Percentiles rank a stretch among this genome's conserved stretches.
These are phyloP conservation scores for Zizania palustris DNA, from an alignment of 202 grass and related monocot species.

Conservation along the genomic window DNA sequence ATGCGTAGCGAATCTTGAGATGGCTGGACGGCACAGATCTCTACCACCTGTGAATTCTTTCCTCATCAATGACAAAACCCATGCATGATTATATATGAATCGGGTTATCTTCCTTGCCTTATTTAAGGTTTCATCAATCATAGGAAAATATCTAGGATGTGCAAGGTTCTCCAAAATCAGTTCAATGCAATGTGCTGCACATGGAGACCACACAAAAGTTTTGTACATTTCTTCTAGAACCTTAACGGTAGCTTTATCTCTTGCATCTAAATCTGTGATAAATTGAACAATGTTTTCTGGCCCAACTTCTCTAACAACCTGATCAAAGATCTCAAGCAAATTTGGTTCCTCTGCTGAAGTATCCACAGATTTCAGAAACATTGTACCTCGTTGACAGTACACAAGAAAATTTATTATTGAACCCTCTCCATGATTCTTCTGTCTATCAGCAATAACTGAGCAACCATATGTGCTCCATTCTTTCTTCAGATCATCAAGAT, in stretches of 20 bases:
- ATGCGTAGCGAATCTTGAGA: slow-evolving; percentile 59
- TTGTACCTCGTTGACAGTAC: slow-evolving; percentile 57
- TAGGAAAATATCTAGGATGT: slow-evolving; percentile 68
- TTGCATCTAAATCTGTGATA: slow-evolving; percentile 59
- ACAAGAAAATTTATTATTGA: slow-evolving; percentile 71
- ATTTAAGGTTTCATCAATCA: slow-evolving; percentile 60
- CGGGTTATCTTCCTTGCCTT: slow-evolving; percentile 71
- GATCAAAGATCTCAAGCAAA: slow-evolving; percentile 67
- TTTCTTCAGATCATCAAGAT: slow-evolving; percentile 59
- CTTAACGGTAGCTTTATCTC: slow-evolving; percentile 57
- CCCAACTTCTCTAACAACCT: slow-evolving; percentile 71
- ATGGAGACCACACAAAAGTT: slow-evolving; percentile 74
- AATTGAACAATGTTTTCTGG: slow-evolving; percentile 69
- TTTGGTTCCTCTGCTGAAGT: slow-evolving; percentile 40
- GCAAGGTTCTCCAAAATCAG: slow-evolving; percentile 73
- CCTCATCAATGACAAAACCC: slow-evolving; percentile 69
- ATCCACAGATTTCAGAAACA: slow-evolving; percentile 76
- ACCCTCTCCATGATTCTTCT: slow-evolving; percentile 26
- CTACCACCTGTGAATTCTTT: slow-evolving; percentile 66
- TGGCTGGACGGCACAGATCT: slow-evolving; percentile 56
- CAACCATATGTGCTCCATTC: slow-evolving; percentile 63
- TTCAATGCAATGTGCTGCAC: slow-evolving; percentile 66
- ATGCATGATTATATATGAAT: slow-evolving; percentile 76
- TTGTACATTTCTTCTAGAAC: slow-evolving; percentile 56
- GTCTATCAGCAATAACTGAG: slow-evolving; percentile 57